Base-by-base conservation (phyloP, 441 rosid genomes). In the Geranium incanum region DNA sequence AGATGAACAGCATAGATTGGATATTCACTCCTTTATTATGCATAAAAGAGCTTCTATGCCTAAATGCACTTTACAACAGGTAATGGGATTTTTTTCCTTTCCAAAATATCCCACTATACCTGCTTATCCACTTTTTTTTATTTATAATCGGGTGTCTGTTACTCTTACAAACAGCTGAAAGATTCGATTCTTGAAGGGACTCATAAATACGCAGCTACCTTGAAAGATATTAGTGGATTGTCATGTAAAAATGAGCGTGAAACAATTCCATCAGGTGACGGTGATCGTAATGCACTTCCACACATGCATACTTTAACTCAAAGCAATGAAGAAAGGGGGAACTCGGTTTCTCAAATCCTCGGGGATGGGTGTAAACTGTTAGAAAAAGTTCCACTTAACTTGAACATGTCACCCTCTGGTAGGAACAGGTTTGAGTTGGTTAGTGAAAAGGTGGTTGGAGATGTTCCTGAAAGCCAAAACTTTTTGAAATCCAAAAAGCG, bases 21-120 rank as follows among this genome's bases (percentile, higher is more conserved):
- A 87, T 76, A 70, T 81, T 71, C 75, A 66, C 21, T 75, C 76
- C 68, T 88, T 88, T 72, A 71, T 84, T 62, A 13, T 43, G 68
- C 84, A 84, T 48, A 86, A 85, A 80, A 82, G 84, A 73, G 78
- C 80, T 74, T 70, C 72, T 55, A 68, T 81, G 78, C 85, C 86
- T 36, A 81, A 77, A 81, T 76, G 82, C 72, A 52, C 78, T 70
- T 70, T 85, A 52, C 82, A 83, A 69, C 75, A 76, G 84, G 91
- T 82, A 36, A 78, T 19, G 37, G 36, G 15, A 45, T 8, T 62
- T 75, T 43, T 23, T 28, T 55, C 11, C 36, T 7, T 15, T 16
- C 6, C 64, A 16, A 18, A 57, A 18, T 18, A 0, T 57, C 28
- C 9, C 18, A 15, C 18, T 57, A 23, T 6, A 57, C 64, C 8